phyloP scores from a whole-genome alignment of 163 green algal species.

The Chlamydomonas reinhardtii region DNA sequence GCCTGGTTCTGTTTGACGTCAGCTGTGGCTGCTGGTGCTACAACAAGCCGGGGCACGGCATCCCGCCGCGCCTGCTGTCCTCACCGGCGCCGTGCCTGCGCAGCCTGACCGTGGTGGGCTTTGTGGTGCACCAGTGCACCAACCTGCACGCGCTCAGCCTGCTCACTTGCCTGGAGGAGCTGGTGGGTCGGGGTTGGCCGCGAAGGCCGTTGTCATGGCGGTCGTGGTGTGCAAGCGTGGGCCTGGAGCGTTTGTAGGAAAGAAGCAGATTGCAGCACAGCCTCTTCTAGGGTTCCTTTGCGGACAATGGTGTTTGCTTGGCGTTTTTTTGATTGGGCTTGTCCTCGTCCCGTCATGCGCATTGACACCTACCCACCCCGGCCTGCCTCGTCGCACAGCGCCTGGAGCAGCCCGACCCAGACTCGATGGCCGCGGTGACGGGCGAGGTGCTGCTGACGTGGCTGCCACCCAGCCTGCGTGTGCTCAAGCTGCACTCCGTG shows the following conservation, averaged over 20 bases:
- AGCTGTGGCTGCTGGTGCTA: conserved; percentile 49
- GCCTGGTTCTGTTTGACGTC: conserved; percentile 46
- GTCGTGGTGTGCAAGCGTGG: too few relatives aligned
- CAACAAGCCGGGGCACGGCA: conserved; percentile 46
- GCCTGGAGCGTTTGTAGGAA: too few relatives aligned
- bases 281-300: too few relatives aligned
- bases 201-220: too few relatives aligned
- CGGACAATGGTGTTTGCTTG: too few relatives aligned
- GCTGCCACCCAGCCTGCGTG: conserved; percentile 32
- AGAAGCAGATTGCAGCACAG: too few relatives aligned
- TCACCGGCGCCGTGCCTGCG: conserved; percentile 27
- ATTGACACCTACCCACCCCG: too few relatives aligned
- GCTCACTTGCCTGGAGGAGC: conserved; percentile 42
- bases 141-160: conserved; percentile 42
- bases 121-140: conserved; percentile 43
- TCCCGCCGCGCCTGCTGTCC: conserved; percentile 35
- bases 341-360: too few relatives aligned
- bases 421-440: conserved; percentile 19
- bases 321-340: too few relatives aligned
- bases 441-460: conserved; percentile 43
- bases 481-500: conserved; percentile 40
- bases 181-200: neutral
- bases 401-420: conserved; percentile 47
- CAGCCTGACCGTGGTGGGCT: conserved; percentile 28
- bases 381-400: neutral